Evolutionary conservation across 495 filamentous ascomycete species (phyloP).

Genomic region (Trichoderma reesei): DNA sequence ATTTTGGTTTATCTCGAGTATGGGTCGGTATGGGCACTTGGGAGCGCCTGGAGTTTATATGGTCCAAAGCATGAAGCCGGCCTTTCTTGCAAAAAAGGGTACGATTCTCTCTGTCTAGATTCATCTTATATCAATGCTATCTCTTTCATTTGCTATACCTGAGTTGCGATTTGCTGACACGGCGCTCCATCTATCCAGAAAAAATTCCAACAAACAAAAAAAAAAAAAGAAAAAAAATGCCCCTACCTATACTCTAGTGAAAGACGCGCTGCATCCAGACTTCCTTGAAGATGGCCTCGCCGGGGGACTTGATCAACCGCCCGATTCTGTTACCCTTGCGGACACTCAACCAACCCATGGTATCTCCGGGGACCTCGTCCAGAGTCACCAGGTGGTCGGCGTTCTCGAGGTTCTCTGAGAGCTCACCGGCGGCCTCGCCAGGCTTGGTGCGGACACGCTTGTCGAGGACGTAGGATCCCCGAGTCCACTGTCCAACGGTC

Average conservation of each 20-base stretch:
- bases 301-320: slow-evolving; percentile 53
- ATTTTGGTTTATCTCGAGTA: background rate
- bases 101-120: background rate
- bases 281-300: slow-evolving; percentile 40
- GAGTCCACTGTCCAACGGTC: slow-evolving; percentile 84
- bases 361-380: slow-evolving; percentile 44
- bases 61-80: background rate
- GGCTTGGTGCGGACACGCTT: slow-evolving; percentile 51
- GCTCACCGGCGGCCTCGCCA: slow-evolving; percentile 35
- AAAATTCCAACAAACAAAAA: background rate
- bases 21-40: background rate
- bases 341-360: slow-evolving; percentile 61
- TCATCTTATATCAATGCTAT: background rate
- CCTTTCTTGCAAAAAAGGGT: slow-evolving; percentile 1
- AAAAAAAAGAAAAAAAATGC: too few relatives aligned
- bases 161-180: slow-evolving; percentile 17
- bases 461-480: slow-evolving; percentile 83
- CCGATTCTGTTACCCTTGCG: slow-evolving; percentile 67
- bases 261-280: slow-evolving; percentile 41
- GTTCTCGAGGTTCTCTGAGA: slow-evolving; percentile 30
- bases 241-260: slow-evolving; percentile 20
- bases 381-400: slow-evolving; percentile 24
- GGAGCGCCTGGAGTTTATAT: background rate
- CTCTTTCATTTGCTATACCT: background rate
- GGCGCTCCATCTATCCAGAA: slow-evolving; percentile 9